Evolutionary conservation across 2,329 filamentous ascomycete genomes (phyloP), one percentile per base, ranked within the genome.

Genomic region (Ophiostoma novo-ulmi): DNA sequence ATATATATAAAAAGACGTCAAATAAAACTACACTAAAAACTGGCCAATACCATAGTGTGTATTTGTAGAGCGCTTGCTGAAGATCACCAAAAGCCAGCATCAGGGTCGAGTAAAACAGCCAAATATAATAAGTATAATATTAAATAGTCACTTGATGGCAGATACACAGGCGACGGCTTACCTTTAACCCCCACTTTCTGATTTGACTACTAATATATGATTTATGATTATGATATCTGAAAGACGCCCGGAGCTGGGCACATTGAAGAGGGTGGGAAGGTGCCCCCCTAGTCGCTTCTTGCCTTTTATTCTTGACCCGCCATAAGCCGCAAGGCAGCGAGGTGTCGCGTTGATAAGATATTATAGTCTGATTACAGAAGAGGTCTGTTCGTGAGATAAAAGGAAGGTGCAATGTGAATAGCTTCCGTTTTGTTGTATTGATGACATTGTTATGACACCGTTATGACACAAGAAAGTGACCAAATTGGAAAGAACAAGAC

Each of bases 281-380:
- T 26, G 52, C 52, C n/a, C n/a, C 52, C 52, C 52, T 58, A 26
- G n/a, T 58, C 52, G 52, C 52, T 22, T 58, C 52, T 26, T 58
- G 52, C 52, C 52, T 58, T 26, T 58, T 58, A 11, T 26, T 26
- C 52, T 58, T 58, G 52, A 58, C 52, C 52, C 52, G 52, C 52
- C 52, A 22, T 26, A 58, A 58, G 52, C 52, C 22, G 52, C 10
- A 26, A 58, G 52, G 52, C 52, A 58, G 52, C 52, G 52, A 58
- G 14, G 8, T 31, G 52, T 13, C n/a, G 52, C 26, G 52, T 22
- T 26, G 52, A 58, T 58, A 31, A 48, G 44, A 48, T 48, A 20
- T 14, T 48, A 7, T 48, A 6, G 44, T 20, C 6, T n/a, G 17
- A 7, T 31, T 4, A 31, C 31, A 31, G 31, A 31, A 4, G 31